Evolutionary conservation across 345 rosid genomes (phyloP).

Genomic region (Mangifera indica): DNA sequence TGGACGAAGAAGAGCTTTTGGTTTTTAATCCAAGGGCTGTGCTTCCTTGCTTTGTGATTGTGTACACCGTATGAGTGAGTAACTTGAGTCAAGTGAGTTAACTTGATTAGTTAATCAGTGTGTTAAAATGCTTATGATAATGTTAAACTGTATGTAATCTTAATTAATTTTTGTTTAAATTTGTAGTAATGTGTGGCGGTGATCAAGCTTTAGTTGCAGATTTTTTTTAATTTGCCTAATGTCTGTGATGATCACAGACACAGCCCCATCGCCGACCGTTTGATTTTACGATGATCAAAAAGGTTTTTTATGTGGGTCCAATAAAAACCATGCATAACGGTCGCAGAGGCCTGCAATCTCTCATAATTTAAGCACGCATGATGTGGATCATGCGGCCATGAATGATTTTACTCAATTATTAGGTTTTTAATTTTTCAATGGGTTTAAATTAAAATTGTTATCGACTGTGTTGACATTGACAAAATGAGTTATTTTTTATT

Average conservation of each 20-base stretch:
- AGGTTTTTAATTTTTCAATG: not conserved
- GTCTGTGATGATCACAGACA: not conserved
- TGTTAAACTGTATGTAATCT: slow-evolving; percentile 4
- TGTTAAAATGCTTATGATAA: not conserved
- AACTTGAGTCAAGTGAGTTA: slow-evolving; percentile 7
- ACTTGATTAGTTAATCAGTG: not conserved
- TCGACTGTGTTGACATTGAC: not conserved
- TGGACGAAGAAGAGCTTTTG: slow-evolving; percentile 79
- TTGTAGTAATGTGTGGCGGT: not conserved
- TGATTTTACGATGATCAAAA: not conserved
- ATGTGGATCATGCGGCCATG: no score
- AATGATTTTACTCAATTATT: no score
- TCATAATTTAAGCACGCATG: not conserved
- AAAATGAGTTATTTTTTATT: not conserved
- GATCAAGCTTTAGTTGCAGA: not conserved
- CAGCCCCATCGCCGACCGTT: slow-evolving; percentile 4
- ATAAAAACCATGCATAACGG: no score
- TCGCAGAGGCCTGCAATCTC: not conserved
- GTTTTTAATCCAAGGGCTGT: slow-evolving; percentile 98
- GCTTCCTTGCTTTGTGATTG: slow-evolving; percentile 95
- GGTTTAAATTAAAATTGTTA: not conserved
- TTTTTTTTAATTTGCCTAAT: not conserved
- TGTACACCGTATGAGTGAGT: slow-evolving; percentile 47
- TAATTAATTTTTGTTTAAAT: not conserved
- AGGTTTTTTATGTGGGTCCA: not conserved